These are phyloP conservation scores for Bifiguratus adelaidae DNA, from an alignment of 192 early-diverging fungal genomes.

Conservation along the genomic window DNA sequence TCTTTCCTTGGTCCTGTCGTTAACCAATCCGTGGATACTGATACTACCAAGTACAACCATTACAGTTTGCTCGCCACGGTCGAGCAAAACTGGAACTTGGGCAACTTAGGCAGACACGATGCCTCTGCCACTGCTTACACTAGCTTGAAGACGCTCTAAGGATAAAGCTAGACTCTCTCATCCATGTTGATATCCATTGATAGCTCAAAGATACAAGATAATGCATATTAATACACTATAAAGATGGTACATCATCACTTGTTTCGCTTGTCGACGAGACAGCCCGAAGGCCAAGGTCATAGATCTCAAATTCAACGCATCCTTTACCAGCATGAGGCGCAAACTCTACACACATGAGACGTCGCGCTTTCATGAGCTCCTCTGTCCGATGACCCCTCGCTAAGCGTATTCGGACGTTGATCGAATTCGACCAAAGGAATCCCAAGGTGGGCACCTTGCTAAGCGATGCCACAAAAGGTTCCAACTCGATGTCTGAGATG, in stretches of 20 bases:
- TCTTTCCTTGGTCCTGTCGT: slow-evolving; percentile 31
- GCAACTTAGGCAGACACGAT: slow-evolving; percentile 44
- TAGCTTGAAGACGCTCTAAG: slow-evolving; percentile 16
- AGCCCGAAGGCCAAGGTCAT: too few species aligned
- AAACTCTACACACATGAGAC: neutral
- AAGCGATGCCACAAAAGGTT: slow-evolving; percentile 15
- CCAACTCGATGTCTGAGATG: slow-evolving; percentile 5
- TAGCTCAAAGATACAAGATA: too few species aligned
- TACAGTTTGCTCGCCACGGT: slow-evolving; percentile 51
- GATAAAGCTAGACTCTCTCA: too few species aligned
- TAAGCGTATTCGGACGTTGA: slow-evolving; percentile 56
- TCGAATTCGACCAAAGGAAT: slow-evolving; percentile 58
- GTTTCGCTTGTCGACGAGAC: too few species aligned
- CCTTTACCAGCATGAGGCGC: neutral
- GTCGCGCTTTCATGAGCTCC: neutral
- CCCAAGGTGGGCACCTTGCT: slow-evolving; percentile 62
- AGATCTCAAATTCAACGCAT: neutral
- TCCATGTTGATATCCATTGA: too few species aligned
- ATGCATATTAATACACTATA: too few species aligned
- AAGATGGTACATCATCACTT: too few species aligned
- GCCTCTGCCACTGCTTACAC: slow-evolving; percentile 31
- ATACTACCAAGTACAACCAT: slow-evolving; percentile 52
- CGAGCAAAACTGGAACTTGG: slow-evolving; percentile 55
- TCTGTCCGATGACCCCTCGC: slow-evolving; percentile 11
- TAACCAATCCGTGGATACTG: slow-evolving; percentile 17